These are phyloP conservation scores for Leucaena leucocephala DNA, from an alignment of 306 rosid species.

Conservation along the genomic window DNA sequence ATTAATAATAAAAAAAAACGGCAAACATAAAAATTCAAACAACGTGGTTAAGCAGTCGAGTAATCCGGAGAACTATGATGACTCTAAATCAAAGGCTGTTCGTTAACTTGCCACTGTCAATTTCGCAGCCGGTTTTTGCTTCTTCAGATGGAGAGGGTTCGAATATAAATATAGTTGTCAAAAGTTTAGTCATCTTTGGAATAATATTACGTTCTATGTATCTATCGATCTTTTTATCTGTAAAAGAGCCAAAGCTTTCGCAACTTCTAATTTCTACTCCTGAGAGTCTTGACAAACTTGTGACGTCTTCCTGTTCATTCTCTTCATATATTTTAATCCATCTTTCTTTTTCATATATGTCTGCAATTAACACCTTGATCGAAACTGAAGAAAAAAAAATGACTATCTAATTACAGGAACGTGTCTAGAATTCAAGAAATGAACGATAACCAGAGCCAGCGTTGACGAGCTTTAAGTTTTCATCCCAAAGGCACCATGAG, in stretches of 20 bases:
- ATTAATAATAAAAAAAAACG: too few relatives aligned
- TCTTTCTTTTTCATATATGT: too few relatives aligned
- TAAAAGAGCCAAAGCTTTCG: too few relatives aligned
- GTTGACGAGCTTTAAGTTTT: not conserved
- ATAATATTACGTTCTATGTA: too few relatives aligned
- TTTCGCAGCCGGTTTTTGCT: not conserved
- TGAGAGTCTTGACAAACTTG: not conserved
- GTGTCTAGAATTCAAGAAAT: too few relatives aligned
- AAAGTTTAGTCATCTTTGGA: too few relatives aligned
- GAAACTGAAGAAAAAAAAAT: not conserved
- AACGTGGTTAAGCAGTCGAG: not conserved
- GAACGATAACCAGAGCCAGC: not conserved
- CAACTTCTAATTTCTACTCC: too few relatives aligned
- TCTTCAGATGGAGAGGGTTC: too few relatives aligned
- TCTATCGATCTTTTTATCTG: too few relatives aligned
- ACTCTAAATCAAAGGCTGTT: not conserved
- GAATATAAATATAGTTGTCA: too few relatives aligned
- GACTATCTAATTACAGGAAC: not conserved
- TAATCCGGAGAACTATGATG: not conserved
- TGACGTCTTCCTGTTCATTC: not conserved
- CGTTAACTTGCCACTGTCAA: not conserved
- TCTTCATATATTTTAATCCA: not conserved
- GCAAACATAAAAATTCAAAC: not conserved
- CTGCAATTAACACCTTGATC: not conserved
- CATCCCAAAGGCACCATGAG: not conserved